Evolutionary conservation across 768 basidiomycete genomes (phyloP), one percentile per base, ranked within the genome.

Genomic region (Suillus sp.): DNA sequence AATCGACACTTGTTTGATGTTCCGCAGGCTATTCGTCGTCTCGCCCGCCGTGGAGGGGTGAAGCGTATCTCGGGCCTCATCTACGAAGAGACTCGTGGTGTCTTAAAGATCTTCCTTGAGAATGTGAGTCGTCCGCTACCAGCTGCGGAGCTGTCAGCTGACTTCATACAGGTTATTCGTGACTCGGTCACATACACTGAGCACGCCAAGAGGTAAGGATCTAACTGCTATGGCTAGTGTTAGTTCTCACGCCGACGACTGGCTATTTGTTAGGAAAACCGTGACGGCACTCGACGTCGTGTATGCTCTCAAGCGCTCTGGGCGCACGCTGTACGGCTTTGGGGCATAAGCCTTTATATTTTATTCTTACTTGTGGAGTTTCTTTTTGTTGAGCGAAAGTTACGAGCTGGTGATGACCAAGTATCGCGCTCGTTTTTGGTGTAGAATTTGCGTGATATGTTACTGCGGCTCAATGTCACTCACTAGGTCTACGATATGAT

Each of bases 151-250:
- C n/a, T 30, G 47, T 55, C 40, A 35, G 27, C 57, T 70, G 60
- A 66, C 62, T 65, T 54, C 25, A n/a, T 20, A 56, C 68, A 92
- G 90, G 89, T 94, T 70, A 94, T 95, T 71, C 88, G 92, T 69
- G 93, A 95, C 80, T 93, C 92, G 2, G 93, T 95, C 68, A 95
- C 93, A 59, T 95, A 95, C 82, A 95, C 93, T 43, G 93, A 95
- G 77, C 93, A 95, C 80, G 93, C 93, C 59, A 95, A 95, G 80
- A 84, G 91, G 75, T 77, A 34, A 53, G 67, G 34, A 38, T 40
- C 25, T 32, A 16, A 6, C 0, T 7, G 18, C 20, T 1, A 16
- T 50, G 6, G 5, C 2, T 34, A 13, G 25, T 4, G 4, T 53
- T 59, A n/a, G 38, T 63, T 57, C 61, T 40, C 37, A 51, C 20